Evolutionary conservation across 257 asterid species (phyloP).

Genomic region (Anisodus tanguticus): DNA sequence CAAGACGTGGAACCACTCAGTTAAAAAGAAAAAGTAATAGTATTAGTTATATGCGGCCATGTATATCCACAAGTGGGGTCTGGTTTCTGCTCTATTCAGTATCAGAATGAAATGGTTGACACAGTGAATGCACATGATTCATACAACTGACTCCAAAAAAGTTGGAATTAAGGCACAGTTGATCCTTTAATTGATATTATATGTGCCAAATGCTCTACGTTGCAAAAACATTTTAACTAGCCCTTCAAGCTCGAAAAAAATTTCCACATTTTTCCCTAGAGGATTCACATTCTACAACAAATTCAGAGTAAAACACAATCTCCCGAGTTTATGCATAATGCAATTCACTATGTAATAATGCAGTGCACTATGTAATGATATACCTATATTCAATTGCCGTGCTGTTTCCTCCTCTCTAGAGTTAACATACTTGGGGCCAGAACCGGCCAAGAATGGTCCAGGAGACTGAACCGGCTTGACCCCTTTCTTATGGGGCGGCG

Average conservation of each 20-base stretch:
- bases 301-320: conserved; percentile 14
- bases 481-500: conserved; percentile 84
- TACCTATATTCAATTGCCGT: conserved; percentile 86
- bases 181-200: neutral
- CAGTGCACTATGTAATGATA: neutral
- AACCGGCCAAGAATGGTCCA: conserved; percentile 81
- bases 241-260: neutral
- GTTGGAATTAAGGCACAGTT: neutral
- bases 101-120: conserved; percentile 6
- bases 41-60: neutral
- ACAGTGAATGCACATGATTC: neutral
- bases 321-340: neutral
- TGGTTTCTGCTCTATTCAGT: neutral
- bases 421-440: conserved; percentile 76
- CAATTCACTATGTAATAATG: neutral
- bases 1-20: neutral
- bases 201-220: neutral
- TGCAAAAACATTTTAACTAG: neutral
- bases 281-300: conserved; percentile 3
- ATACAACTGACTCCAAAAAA: too few species aligned
- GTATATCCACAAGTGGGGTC: neutral
- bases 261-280: neutral
- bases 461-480: conserved; percentile 98
- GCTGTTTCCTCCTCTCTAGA: conserved; percentile 64
- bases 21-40: neutral